These are phyloP conservation scores for Melaleuca quinquenervia DNA, from an alignment of 345 rosid genomes.

Conservation along the genomic window DNA sequence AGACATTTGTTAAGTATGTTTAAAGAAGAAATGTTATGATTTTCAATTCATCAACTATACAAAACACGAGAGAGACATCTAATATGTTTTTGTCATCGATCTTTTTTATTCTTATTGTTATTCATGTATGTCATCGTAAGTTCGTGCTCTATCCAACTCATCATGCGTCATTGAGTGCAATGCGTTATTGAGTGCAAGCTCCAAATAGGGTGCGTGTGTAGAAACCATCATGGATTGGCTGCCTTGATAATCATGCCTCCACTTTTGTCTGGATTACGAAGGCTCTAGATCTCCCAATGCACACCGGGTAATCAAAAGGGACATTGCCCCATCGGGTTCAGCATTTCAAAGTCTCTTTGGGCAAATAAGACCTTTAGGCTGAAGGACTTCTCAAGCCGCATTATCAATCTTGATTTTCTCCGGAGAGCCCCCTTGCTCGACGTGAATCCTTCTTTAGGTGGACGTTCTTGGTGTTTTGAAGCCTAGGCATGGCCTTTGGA, in stretches of 20 bases:
- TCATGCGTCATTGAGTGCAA: fast-evolving
- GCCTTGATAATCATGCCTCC: not conserved
- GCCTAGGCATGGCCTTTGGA: not conserved
- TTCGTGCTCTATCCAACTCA: fast-evolving
- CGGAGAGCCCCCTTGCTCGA: not conserved
- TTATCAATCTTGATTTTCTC: not conserved
- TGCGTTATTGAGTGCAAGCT: not conserved
- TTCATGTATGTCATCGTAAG: not conserved
- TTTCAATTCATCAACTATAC: not conserved
- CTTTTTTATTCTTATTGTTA: not conserved
- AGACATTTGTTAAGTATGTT: fast-evolving
- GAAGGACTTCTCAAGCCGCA: no score
- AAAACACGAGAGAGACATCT: fast-evolving
- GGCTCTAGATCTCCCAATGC: not conserved
- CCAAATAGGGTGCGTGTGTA: not conserved
- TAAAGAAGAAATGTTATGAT: not conserved
- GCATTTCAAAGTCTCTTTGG: no score
- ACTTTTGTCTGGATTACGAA: not conserved
- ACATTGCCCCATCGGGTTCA: no score
- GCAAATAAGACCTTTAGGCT: no score
- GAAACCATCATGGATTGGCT: not conserved
- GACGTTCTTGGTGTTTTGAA: not conserved
- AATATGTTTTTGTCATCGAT: no score
- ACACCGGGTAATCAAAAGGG: not conserved
- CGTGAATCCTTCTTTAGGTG: not conserved